Evolutionary conservation across 345 rosid genomes (phyloP).

Genomic region (Eucalyptus decipiens): DNA sequence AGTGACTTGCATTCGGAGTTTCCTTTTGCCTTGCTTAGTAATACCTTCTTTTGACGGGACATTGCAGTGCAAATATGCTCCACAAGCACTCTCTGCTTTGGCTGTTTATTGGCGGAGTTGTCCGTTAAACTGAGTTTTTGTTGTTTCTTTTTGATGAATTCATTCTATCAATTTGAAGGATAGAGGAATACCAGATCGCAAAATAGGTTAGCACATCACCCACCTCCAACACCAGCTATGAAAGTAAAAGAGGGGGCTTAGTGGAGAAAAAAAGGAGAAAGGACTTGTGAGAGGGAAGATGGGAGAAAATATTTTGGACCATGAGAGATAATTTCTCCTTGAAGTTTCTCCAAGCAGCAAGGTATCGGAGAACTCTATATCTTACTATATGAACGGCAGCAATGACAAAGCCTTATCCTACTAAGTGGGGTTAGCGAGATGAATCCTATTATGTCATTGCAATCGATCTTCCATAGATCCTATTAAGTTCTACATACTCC

Average conservation of each 20-base stretch:
- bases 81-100: neutral
- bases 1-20: neutral
- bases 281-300: neutral
- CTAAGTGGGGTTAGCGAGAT: neutral
- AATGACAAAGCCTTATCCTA: neutral
- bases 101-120: neutral
- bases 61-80: neutral
- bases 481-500: neutral
- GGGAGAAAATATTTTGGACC: neutral
- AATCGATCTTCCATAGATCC: neutral
- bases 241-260: neutral
- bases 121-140: neutral
- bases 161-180: neutral
- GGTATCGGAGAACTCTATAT: neutral
- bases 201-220: neutral
- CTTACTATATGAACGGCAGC: neutral
- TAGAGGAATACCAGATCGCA: accelerated
- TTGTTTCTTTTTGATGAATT: neutral
- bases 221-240: neutral
- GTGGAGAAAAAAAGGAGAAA: neutral
- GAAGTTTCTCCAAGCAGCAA: neutral
- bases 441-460: neutral
- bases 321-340: neutral
- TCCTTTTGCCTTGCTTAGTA: neutral
- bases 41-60: neutral